phyloP scores from a whole-genome alignment of 192 early-diverging fungal genomes.

The Spizellomyces punctatus region DNA sequence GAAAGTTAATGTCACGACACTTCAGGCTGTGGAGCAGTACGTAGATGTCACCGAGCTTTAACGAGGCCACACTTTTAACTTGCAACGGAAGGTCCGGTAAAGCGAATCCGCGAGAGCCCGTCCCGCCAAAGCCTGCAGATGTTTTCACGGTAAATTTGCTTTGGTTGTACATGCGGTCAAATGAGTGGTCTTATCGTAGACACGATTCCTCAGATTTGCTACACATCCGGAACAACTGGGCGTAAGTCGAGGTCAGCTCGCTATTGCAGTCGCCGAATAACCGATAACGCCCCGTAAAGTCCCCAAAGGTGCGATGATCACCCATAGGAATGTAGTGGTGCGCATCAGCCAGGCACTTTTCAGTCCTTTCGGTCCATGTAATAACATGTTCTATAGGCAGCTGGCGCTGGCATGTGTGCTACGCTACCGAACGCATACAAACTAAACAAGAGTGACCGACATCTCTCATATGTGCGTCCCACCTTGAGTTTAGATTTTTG shows the following conservation, averaged over 20 bases:
- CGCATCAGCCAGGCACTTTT: constrained; percentile 9
- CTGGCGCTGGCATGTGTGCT: constrained; percentile 60
- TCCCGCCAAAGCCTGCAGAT: constrained; percentile 66
- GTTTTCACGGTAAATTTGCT: constrained; percentile 37
- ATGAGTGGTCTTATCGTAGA: background rate
- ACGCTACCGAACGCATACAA: constrained; percentile 39
- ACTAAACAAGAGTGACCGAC: background rate
- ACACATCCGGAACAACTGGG: constrained; percentile 85
- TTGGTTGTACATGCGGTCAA: background rate
- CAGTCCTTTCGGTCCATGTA: background rate
- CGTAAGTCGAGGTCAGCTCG: background rate
- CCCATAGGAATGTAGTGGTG: constrained; percentile 68
- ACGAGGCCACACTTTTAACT: background rate
- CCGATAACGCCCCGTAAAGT: background rate
- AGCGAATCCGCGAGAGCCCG: constrained; percentile 52
- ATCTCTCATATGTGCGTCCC: background rate
- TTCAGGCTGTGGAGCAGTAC: constrained; percentile 29
- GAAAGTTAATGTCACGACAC: constrained; percentile 18
- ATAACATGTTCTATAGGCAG: constrained; percentile 62
- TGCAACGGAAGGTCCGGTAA: constrained; percentile 48
- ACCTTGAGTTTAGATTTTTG: background rate
- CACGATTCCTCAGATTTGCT: constrained; percentile 64
- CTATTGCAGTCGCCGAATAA: too few species aligned
- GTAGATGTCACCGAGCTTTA: background rate
- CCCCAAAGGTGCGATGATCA: constrained; percentile 86